A percentile compares a stretch with the other conserved stretches of the same genome.
Evolutionary conservation across 2,329 filamentous ascomycete genomes (phyloP).

Genomic region (Penicillium palitans): DNA sequence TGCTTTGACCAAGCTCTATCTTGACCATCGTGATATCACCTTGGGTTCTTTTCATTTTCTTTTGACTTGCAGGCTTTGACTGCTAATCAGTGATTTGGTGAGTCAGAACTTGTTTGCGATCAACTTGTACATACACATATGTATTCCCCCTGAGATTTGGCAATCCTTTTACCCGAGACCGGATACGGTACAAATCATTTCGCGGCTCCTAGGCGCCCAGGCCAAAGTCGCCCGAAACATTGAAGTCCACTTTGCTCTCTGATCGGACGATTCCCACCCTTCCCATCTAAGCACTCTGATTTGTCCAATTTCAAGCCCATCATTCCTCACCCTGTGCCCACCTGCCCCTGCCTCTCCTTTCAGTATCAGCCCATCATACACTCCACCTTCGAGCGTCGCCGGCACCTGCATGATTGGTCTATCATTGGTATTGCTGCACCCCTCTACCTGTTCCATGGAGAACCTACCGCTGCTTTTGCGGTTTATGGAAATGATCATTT

Average conservation of each 20-base stretch:
- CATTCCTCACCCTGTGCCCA: constrained; percentile 21
- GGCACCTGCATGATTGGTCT: constrained; percentile 34
- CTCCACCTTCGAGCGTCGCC: constrained; percentile 28
- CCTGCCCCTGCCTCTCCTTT: constrained; percentile 20
- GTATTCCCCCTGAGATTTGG: neutral
- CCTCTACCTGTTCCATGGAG: constrained; percentile 21
- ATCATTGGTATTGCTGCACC: constrained; percentile 17
- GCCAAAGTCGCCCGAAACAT: constrained; percentile 1
- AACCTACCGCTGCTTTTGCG: constrained; percentile 16
- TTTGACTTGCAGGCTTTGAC: neutral
- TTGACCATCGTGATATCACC: constrained; percentile 3
- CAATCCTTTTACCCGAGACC: constrained; percentile 17
- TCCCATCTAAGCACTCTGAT: constrained; percentile 16
- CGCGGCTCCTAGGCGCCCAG: constrained; percentile 15
- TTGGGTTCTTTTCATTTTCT: neutral
- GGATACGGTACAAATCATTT: constrained; percentile 18
- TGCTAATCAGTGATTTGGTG: constrained; percentile 7
- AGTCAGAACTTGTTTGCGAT: neutral
- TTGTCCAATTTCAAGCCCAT: constrained; percentile 20
- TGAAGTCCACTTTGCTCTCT: constrained; percentile 17
- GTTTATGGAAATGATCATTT: constrained; percentile 10
- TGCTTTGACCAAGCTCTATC: constrained; percentile 13
- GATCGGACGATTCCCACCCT: constrained; percentile 23
- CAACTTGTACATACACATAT: neutral
- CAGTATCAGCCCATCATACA: constrained; percentile 34